A percentile compares a stretch with the other conserved stretches of the same genome.
These are phyloP conservation scores for Lizanozyma gosingica DNA, from an alignment of 1,139 yeast genomes.

Conservation along the genomic window DNA sequence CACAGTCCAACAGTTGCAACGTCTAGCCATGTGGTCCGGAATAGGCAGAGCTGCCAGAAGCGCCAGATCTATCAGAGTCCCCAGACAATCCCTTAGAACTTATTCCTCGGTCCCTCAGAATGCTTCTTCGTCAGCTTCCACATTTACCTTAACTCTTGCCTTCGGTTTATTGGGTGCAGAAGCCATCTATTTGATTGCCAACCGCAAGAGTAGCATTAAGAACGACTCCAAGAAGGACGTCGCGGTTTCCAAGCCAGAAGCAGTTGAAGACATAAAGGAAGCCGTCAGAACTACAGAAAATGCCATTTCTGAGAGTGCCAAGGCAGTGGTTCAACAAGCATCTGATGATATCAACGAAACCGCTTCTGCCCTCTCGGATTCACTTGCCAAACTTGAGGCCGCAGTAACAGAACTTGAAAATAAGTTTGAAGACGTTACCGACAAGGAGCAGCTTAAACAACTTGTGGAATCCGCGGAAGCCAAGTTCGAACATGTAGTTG, in stretches of 20 bases:
- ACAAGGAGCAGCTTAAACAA: background rate
- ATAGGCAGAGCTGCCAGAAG: background rate
- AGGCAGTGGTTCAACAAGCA: background rate
- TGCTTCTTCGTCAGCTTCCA: background rate
- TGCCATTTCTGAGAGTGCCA: background rate
- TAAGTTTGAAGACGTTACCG: background rate
- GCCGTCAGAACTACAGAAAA: background rate
- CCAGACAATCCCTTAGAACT: background rate
- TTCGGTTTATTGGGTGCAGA: background rate
- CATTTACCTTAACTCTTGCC: background rate
- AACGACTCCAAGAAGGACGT: background rate
- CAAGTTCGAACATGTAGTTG: conserved; percentile 1
- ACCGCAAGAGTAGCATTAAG: background rate
- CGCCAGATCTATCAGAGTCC: background rate
- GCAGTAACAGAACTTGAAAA: background rate
- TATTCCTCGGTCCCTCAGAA: background rate
- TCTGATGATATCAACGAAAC: background rate
- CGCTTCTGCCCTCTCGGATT: background rate
- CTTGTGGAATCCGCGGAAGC: background rate
- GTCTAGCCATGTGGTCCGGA: background rate
- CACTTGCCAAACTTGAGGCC: background rate
- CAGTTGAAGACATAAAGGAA: background rate
- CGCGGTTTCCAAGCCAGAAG: background rate
- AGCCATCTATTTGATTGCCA: background rate
- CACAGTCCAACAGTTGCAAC: too few relatives aligned